Base-by-base conservation (phyloP, 179 eudicot species). In the Pouteria campechiana region DNA sequence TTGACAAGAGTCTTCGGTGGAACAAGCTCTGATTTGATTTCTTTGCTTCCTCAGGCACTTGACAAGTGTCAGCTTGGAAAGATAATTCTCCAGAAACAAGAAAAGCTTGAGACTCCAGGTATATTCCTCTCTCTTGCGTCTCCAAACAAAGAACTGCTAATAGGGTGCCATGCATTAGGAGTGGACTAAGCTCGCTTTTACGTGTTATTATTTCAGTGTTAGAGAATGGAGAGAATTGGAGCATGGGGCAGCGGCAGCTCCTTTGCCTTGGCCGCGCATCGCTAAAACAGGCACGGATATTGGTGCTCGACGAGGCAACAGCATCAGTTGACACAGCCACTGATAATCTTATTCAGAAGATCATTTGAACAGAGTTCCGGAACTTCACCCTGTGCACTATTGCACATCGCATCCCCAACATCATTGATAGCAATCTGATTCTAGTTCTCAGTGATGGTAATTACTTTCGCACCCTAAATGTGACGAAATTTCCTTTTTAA, bases 161-260 rank as follows among this genome's bases (percentile, higher is more conserved):
- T 39, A 29, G 8, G 20, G 14, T 17, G 7, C 11, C n/a, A n/a
- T n/a, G n/a, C n/a, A n/a, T n/a, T n/a, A 16, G 16, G 8, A 18
- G 0, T 32, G 48, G 27, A 2, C 38, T 51, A 11, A 10, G 10
- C 31, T 25, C 25, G 24, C 7, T 7, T 18, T 6, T 14, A 17
- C 17, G 20, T 11, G 32, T 19, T 21, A 39, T 8, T 33, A 19
- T 7, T 42, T 41, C 10, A 9, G 14, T 29, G 14, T 50, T 79
- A 39, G 99, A 92, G 57, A 77, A 75, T 64, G 99, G 99, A 49
- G 99, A 92, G 14, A 92, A 92, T 52, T 92, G 99, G 99, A 92
- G 96, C 46, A 79, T 92, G 50, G 99, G 99, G 17, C 99, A 87
- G 65, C 48, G 99, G 9, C 99, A 92, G 67, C 98, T 92, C 50